Percentiles rank a stretch among this genome's conserved stretches.
Evolutionary conservation across 106 monocot genomes (phyloP).

Genomic region (Phalaenopsis equestris): DNA sequence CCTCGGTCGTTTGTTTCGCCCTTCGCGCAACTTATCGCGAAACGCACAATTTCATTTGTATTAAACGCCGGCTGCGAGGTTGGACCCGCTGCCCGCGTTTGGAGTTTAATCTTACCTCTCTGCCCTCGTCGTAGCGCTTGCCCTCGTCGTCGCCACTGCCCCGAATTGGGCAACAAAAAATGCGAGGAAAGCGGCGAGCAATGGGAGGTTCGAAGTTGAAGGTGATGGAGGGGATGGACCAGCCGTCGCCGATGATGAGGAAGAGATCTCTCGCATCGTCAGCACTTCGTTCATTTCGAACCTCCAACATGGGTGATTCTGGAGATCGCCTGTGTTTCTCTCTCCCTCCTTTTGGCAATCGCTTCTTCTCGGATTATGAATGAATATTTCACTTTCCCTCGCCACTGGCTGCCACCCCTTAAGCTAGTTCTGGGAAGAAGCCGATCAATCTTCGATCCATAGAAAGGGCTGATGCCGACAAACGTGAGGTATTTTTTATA

Average conservation of each 20-base stretch:
- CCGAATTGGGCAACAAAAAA: conserved; percentile 43
- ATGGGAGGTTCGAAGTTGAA: conserved; percentile 40
- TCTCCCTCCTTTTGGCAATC: background rate
- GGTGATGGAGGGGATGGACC: background rate
- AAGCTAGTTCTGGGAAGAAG: background rate
- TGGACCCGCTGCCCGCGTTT: too few relatives aligned
- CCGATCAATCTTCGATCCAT: conserved; percentile 14
- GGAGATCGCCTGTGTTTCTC: background rate
- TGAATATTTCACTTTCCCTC: background rate
- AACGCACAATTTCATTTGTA: too few relatives aligned
- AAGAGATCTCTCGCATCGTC: conserved; percentile 8
- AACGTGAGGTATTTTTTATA: conserved; percentile 48
- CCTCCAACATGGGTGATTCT: background rate
- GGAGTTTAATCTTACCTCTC: too few relatives aligned
- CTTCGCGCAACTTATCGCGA: too few relatives aligned
- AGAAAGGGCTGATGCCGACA: conserved; percentile 81
- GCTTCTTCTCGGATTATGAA: background rate
- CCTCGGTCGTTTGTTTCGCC: too few relatives aligned
- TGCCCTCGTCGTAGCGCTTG: too few relatives aligned
- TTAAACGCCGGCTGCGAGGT: too few relatives aligned
- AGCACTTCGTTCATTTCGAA: conserved; percentile 39
- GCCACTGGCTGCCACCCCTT: background rate
- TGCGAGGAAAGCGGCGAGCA: conserved; percentile 46
- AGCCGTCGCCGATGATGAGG: conserved; percentile 5
- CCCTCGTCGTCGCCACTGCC: too few relatives aligned